Percentiles rank a stretch among this genome's conserved stretches.
Evolutionary conservation across 371 early-diverging fungal genomes (phyloP).

Genomic region (Umbelopsis sp.): DNA sequence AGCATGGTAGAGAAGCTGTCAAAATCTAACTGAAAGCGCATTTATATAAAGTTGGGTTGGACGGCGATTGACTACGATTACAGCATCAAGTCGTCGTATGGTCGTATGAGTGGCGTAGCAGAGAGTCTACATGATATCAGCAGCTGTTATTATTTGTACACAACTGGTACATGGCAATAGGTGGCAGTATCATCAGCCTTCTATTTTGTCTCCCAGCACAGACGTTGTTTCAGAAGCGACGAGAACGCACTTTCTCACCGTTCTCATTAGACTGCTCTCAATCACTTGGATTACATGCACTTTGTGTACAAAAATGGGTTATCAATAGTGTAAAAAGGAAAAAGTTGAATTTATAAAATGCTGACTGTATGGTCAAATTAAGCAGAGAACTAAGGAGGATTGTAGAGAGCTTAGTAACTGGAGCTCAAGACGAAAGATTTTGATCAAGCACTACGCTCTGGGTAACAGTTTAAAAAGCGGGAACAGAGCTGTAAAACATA

Average conservation of each 20-base stretch:
- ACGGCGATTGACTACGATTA: too few relatives aligned
- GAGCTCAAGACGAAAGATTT: slow-evolving; percentile 11
- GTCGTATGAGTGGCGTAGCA: too few relatives aligned
- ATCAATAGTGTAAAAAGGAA: neutral
- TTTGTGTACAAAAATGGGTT: neutral
- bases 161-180: too few relatives aligned
- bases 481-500: neutral
- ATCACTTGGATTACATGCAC: neutral
- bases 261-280: too few relatives aligned
- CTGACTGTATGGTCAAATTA: slow-evolving; percentile 9
- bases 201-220: too few relatives aligned
- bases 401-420: slow-evolving; percentile 4
- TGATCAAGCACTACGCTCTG: slow-evolving; percentile 7
- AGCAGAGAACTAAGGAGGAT: slow-evolving; percentile 17
- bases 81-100: too few relatives aligned
- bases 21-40: too few relatives aligned
- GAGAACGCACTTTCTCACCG: neutral
- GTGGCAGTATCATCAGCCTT: neutral
- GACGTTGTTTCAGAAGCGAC: too few relatives aligned
- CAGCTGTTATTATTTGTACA: too few relatives aligned
- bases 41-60: too few relatives aligned
- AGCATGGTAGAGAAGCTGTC: too few relatives aligned
- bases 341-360: slow-evolving; percentile 15
- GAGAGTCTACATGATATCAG: too few relatives aligned
- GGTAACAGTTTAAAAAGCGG: slow-evolving; percentile 11